Evolutionary conservation across 805 yeast genomes (phyloP), one percentile per base, ranked within the genome.

Genomic region (Blastobotrys terrestris): DNA sequence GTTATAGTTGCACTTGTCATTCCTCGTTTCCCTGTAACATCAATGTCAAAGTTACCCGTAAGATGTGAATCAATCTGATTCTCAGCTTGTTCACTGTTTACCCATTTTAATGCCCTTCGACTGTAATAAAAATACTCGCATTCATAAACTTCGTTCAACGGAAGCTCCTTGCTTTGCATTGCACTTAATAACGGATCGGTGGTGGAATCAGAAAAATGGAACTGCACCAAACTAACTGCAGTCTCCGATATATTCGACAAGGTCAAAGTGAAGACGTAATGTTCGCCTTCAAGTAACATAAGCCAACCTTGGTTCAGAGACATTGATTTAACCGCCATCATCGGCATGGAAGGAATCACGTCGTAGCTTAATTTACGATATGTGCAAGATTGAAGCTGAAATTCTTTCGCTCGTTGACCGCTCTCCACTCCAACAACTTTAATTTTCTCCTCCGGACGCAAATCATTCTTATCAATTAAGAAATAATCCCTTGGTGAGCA

Each of bases 221-320:
- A 82, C 2, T 81, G 74, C 35, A 88, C 59, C 48, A 77, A 73
- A 51, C 82, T 78, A 44, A 85, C 80, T 0, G 74, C 61, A 2
- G 83, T 81, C 3, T 67, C 63, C 0, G 92, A 82, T 16, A 76
- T 72, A 64, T 89, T 88, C 47, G 76, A 74, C 31, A 89, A 66
- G 1, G 67, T 64, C 3, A 87, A 65, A 1, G 74, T 69, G 54
- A 86, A 79, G 1, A 63, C 57, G 49, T 73, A 74, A 42, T 72
- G 70, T 60, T 89, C 94, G 6, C 96, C 96, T 63, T 88, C 95
- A 11, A 89, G 67, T 14, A 88, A 67, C 88, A 87, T 84, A 2
- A 84, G 61, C 81, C 87, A 83, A 2, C 81, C 80, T 58, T 82
- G 83, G 18, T 78, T 75, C 13, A 84, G 73, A 60, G 80, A 77